Base-by-base conservation (phyloP, 805 yeast species). In the Metschnikowia bowlesiae region DNA sequence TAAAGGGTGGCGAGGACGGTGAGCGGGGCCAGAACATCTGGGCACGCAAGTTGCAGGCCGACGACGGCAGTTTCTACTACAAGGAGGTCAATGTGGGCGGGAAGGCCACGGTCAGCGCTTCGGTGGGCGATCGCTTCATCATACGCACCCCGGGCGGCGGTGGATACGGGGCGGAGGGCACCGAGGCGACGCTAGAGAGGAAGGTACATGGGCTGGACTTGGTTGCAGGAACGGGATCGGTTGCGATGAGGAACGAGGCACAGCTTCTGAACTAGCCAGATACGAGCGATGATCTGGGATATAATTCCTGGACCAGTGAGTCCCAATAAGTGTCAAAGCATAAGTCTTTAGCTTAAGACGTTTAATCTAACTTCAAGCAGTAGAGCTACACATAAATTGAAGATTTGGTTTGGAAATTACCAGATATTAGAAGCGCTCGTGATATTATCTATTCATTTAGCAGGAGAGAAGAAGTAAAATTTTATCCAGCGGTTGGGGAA, bases 1-100 rank as follows among this genome's bases (percentile, higher is more conserved):
- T 92, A 46, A 68, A 78, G 22, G 97, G 97, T 1, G 99, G 98
- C 32, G 74, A 69, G 31, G 81, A 81, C 55, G 99, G 95, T 2
- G 65, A 66, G 26, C 70, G 89, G 53, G 99, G 99, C 5, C 58
- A 56, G 47, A 68, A 73, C 56, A 58, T 58, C 31, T 74, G 77
- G 77, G 54, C 56, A 42, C 56, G 64, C 43, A 56, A 58, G 40
- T 50, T 63, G 18, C 46, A 39, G 33, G 52, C 52, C 51, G 48
- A 39, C 2, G 50, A 32, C 34, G 70, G 70, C 11, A 48, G 60
- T 11, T 47, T 65, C 22, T 63, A 63, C 11, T 55, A 51, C 11
- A 52, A 40, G 18, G 11, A 53, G 6, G 62, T 57, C 22, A 57
- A 55, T 45, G 52, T 57, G 13, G 61, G 61, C 2, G 61, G 61